These are phyloP conservation scores for Collybia mongolica DNA, from an alignment of 768 basidiomycete genomes.

Conservation along the genomic window DNA sequence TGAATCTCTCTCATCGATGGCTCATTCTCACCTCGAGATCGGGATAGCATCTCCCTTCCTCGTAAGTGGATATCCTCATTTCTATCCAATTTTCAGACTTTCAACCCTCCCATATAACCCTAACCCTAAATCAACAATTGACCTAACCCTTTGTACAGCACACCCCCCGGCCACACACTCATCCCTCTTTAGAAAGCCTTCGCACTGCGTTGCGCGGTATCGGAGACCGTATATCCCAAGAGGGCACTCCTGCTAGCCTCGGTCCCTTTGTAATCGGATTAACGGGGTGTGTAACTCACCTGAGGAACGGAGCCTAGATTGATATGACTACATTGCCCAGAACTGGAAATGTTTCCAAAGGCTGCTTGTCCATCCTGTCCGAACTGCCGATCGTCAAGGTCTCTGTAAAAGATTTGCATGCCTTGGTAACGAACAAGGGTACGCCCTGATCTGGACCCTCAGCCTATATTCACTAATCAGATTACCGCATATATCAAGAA, in stretches of 20 bases:
- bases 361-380: slow-evolving; percentile 67
- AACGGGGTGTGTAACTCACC: slow-evolving; percentile 59
- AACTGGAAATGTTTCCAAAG: slow-evolving; percentile 79
- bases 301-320: background rate
- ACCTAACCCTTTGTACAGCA: slow-evolving; percentile 39
- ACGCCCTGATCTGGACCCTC: slow-evolving; percentile 8
- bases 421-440: slow-evolving; percentile 55
- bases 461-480: background rate
- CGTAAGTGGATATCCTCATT: slow-evolving; percentile 37
- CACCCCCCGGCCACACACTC: slow-evolving; percentile 79
- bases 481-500: slow-evolving; percentile 29
- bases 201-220: slow-evolving; percentile 54
- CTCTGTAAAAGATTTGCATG: slow-evolving; percentile 51
- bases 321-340: slow-evolving; percentile 31
- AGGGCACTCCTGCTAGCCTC: slow-evolving; percentile 59
- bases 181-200: slow-evolving; percentile 53
- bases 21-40: slow-evolving; percentile 72
- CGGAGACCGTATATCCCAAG: slow-evolving; percentile 50
- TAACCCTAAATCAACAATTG: slow-evolving; percentile 3
- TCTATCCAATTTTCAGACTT: background rate
- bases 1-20: slow-evolving; percentile 77
- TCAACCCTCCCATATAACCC: background rate
- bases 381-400: slow-evolving; percentile 70
- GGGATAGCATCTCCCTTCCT: slow-evolving; percentile 85
- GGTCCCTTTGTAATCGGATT: slow-evolving; percentile 82